Percentiles rank a stretch among this genome's conserved stretches.
These are phyloP conservation scores for Claviceps africana DNA, from an alignment of 2,329 filamentous ascomycete species.

Conservation along the genomic window DNA sequence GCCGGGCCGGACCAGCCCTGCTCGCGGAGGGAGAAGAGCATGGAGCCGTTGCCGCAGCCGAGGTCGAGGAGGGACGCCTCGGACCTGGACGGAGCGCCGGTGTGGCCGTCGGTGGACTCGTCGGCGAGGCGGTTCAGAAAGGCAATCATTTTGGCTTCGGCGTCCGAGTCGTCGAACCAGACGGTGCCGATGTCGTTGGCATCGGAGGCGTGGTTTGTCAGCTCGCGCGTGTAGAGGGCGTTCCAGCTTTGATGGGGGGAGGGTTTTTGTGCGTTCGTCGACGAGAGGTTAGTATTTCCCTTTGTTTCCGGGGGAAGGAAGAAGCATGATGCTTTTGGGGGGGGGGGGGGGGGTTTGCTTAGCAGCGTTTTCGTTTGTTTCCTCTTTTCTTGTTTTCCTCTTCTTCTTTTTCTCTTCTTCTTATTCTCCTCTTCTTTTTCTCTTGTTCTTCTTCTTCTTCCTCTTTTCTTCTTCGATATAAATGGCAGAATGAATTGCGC, in stretches of 20 bases:
- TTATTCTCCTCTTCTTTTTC: conserved; percentile 27
- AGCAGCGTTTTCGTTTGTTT: no score
- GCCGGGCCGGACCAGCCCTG: conserved; percentile 50
- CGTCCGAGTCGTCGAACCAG: conserved; percentile 92
- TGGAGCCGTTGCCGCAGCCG: conserved; percentile 85
- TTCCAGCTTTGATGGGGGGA: conserved; percentile 53
- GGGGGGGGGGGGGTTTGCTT: no score
- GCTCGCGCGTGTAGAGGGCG: conserved; percentile 55
- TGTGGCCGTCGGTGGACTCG: conserved; percentile 3
- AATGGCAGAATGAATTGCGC: no score
- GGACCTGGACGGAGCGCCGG: conserved; percentile 5
- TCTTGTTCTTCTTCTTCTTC: no score
- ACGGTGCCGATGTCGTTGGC: conserved; percentile 72
- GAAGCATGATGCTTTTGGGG: no score
- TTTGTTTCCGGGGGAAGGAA: no score
- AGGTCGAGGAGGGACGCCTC: conserved; percentile 63
- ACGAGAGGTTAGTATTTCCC: no score
- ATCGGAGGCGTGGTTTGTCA: conserved; percentile 57
- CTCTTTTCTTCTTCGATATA: background rate
- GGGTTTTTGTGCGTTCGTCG: no score
- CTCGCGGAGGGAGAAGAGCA: conserved; percentile 69
- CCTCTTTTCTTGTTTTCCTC: no score
- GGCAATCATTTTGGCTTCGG: conserved; percentile 63
- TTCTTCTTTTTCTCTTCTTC: conserved; percentile 45
- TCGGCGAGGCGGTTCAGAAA: conserved; percentile 40